phyloP scores from a whole-genome alignment of 116 monocot species.

The Iris pallida region DNA sequence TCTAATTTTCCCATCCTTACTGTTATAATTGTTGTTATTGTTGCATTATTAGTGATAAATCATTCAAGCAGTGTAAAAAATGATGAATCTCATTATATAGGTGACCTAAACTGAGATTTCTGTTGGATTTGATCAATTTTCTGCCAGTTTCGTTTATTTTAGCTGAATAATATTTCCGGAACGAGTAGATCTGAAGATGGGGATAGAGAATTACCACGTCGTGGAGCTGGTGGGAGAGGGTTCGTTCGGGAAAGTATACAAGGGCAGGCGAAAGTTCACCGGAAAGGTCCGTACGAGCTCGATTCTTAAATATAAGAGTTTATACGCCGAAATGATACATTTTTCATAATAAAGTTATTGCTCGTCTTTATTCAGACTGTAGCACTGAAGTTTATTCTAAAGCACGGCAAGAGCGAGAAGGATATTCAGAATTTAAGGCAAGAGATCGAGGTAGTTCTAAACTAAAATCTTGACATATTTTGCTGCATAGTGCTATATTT shows the following conservation, averaged over 20 bases:
- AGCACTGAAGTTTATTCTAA: constrained; percentile 94
- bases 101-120: no score
- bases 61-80: no score
- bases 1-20: no score
- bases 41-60: no score
- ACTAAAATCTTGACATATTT: no score
- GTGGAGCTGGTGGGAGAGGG: constrained; percentile 86
- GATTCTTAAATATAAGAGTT: background rate
- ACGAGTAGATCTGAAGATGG: constrained; percentile 33
- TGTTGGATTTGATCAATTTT: no score
- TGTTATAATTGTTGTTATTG: no score
- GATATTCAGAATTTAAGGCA: constrained; percentile 83
- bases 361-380: constrained; percentile 54
- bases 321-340: background rate
- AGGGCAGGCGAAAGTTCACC: constrained; percentile 80
- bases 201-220: constrained; percentile 87
- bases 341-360: constrained; percentile 1
- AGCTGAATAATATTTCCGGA: background rate
- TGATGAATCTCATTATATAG: no score
- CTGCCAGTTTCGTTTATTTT: no score
- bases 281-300: constrained; percentile 83
- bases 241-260: constrained; percentile 96
- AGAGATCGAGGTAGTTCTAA: constrained; percentile 79
- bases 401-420: constrained; percentile 96
- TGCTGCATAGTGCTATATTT: no score